Percentiles rank a stretch among this genome's conserved stretches.
Conservation (phyloP, 2,329 filamentous ascomycete genomes). For the Basipetospora sp. region DNA sequence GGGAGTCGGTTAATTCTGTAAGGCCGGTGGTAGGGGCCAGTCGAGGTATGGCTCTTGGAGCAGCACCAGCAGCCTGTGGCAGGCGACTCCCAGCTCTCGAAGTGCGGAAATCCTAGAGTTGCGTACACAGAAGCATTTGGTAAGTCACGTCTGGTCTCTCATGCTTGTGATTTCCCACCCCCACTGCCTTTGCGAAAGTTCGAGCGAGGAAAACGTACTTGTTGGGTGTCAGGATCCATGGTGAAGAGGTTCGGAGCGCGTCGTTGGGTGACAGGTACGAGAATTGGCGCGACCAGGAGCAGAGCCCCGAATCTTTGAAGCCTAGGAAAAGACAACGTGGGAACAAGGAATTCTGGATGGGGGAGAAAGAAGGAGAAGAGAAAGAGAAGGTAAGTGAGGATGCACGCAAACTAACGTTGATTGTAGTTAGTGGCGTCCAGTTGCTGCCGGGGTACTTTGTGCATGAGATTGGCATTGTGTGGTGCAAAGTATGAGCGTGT, state of each 20-base stretch:
- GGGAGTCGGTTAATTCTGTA: constrained; percentile 42
- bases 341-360: too few species aligned
- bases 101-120: neutral
- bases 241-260: constrained; percentile 13
- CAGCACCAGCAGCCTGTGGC: too few species aligned
- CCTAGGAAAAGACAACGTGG: constrained; percentile 2
- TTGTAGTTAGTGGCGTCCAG: too few species aligned
- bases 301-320: constrained; percentile 17
- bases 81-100: constrained; percentile 6
- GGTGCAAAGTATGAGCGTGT: too few species aligned
- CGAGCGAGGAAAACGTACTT: constrained; percentile 11
- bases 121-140: neutral
- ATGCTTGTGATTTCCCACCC: too few species aligned
- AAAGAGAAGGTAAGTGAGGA: neutral
- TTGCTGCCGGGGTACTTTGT: too few species aligned
- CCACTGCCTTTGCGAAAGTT: too few species aligned
- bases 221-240: constrained; percentile 22
- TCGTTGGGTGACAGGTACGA: constrained; percentile 13
- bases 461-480: too few species aligned
- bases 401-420: too few species aligned
- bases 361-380: neutral
- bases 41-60: neutral
- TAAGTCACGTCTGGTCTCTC: neutral
- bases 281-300: constrained; percentile 22
- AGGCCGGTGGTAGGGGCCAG: neutral